These are phyloP conservation scores for Alternaria ethzedia DNA, from an alignment of 2,329 filamentous ascomycete genomes.

Conservation along the genomic window DNA sequence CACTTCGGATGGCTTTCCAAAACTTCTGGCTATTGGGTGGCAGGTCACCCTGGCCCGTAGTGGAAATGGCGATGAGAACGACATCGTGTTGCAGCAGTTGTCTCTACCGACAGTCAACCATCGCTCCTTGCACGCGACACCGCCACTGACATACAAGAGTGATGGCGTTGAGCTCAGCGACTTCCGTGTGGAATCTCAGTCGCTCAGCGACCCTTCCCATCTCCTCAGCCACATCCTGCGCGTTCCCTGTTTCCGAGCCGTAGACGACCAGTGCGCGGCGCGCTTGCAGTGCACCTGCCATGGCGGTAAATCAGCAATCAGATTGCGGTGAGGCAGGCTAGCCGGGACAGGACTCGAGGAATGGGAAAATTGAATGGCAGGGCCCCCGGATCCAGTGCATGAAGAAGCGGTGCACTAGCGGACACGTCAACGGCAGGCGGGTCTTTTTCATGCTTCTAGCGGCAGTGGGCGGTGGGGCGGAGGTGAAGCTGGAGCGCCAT, in stretches of 20 bases:
- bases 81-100: slow-evolving; percentile 58
- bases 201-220: slow-evolving; percentile 76
- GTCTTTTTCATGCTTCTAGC: slow-evolving; percentile 26
- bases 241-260: slow-evolving; percentile 93
- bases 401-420: slow-evolving; percentile 35
- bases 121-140: not conserved
- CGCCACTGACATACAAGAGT: slow-evolving; percentile 67
- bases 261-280: slow-evolving; percentile 76
- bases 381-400: slow-evolving; percentile 22
- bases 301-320: slow-evolving; percentile 17
- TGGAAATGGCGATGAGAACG: slow-evolving; percentile 84
- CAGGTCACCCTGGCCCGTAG: slow-evolving; percentile 92
- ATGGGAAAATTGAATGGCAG: slow-evolving; percentile 22
- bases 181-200: slow-evolving; percentile 76
- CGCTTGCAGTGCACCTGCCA: slow-evolving; percentile 18
- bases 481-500: slow-evolving; percentile 7
- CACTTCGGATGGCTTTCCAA: slow-evolving; percentile 84
- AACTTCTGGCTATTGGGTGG: slow-evolving; percentile 81
- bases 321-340: slow-evolving; percentile 29
- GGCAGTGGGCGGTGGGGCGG: slow-evolving; percentile 20
- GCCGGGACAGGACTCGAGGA: slow-evolving; percentile 16
- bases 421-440: slow-evolving; percentile 36
- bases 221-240: slow-evolving; percentile 88
- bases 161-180: slow-evolving; percentile 78
- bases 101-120: slow-evolving; percentile 37